Conservation (phyloP, 2,329 filamentous ascomycete genomes). For the Ceratocystis huliohia region DNA sequence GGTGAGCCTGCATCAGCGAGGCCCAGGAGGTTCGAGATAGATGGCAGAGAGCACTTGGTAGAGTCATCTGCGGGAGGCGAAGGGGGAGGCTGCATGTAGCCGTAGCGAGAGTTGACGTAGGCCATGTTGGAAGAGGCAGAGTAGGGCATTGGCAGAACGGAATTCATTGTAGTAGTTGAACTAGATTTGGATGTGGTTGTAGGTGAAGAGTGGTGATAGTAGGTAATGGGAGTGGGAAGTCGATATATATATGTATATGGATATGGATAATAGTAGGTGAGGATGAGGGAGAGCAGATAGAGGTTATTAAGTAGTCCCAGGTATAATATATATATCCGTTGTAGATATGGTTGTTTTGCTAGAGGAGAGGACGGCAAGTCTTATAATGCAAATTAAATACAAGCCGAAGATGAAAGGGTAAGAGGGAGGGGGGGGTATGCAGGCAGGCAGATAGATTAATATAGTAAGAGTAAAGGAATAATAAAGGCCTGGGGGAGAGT, state of each 20-base stretch:
- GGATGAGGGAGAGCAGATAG: not conserved
- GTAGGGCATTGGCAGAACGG: conserved; percentile 19
- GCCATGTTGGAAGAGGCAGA: conserved; percentile 15
- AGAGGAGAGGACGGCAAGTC: not conserved
- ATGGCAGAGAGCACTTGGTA: conserved; percentile 73
- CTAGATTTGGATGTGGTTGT: not conserved
- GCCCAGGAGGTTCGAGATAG: conserved; percentile 80
- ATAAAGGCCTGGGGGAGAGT: not conserved
- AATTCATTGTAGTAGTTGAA: conserved; percentile 17
- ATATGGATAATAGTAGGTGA: not conserved
- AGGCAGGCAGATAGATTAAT: not conserved
- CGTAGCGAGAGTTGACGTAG: conserved; percentile 20
- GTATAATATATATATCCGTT: not conserved
- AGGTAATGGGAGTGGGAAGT: not conserved
- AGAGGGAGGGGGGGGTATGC: too few relatives aligned
- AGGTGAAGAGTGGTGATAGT: not conserved
- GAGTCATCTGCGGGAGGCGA: conserved; percentile 64
- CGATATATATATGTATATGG: not conserved
- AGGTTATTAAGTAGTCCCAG: not conserved
- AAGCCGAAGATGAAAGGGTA: not conserved
- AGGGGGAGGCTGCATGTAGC: conserved; percentile 41
- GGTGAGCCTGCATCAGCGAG: conserved; percentile 60
- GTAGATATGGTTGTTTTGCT: conserved; percentile 1
- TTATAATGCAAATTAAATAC: not conserved
- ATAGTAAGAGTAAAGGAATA: not conserved